Base-by-base conservation (phyloP, 306 rosid genomes). In the Prunus armeniaca region DNA sequence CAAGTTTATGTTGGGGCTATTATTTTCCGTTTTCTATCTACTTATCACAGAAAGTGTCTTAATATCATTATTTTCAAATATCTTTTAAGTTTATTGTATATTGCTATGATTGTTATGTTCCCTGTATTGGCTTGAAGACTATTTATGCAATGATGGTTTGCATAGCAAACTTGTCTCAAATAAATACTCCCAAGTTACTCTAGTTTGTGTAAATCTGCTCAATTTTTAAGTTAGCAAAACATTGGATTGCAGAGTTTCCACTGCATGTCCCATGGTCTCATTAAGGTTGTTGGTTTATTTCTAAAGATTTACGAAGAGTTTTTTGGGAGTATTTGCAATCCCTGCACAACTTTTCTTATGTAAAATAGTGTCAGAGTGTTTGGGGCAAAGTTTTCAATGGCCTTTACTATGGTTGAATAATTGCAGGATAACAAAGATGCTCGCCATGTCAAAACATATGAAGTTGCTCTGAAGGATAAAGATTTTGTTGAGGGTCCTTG, bases 401-500 rank as follows among this genome's bases (percentile, higher is more conserved):
- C 47, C 76, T 78, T 80, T 65, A 63, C 64, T 78, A 19, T 66
- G 71, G 19, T 68, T 38, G 43, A 17, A 27, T 56, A 32, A 66
- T 82, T 85, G 41, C 99, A 96, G 99, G 98, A 92, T 82, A 96
- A 96, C 80, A 92, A 92, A 87, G 99, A 91, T 84, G 97, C 93
- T 41, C 96, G 99, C 66, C 99, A 96, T 86, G 97, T 88, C 58
- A 92, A 96, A 88, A 96, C 99, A 17, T 96, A 96, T 24, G 99
- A 92, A 83, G 99, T 96, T 76, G 93, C 96, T 75, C 85, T 96
- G 81, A 92, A 96, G 87, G 99, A 96, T 81, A 92, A 96, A 81
- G 98, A 92, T 81, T 96, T 96, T 87, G 90, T 88, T 67, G 99
- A 92, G 87, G 99, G 99, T 66, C 97, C 99, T 38, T 96, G 97